Base-by-base conservation (phyloP, 2,329 filamentous ascomycete species). In the Monosporascus cannonballus region DNA sequence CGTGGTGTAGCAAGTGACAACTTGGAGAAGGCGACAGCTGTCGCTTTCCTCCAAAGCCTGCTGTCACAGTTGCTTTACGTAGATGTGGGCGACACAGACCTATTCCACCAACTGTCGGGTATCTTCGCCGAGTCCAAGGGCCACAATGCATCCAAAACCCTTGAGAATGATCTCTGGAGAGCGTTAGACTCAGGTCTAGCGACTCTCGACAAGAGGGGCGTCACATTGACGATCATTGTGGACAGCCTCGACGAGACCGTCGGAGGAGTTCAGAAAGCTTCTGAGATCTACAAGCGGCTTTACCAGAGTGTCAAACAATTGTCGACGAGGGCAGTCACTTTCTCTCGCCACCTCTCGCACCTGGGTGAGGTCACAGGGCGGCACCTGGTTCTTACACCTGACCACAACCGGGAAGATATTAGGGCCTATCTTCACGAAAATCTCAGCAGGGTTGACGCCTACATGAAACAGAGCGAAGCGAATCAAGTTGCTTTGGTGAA, bases 21-120 rank as follows among this genome's bases (percentile, higher is more conserved):
- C 2, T 59, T 61, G 1, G 60, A 62, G 4, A 64, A 67, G 8
- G 63, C 67, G 1, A 70, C 66, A 0, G 54, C 64, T 0, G 48
- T 69, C 1, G 60, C 67, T 0, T 69, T 68, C 50, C 59, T 72
- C 36, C 72, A 72, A 56, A 69, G 63, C 17, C 51, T 73, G 14
- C 62, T 72, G 3, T 69, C 62, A 47, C 70, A 73, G 47, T 64
- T 73, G 0, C 64, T 73, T 1, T 69, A 72, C 47, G 66, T 65
- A 17, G 72, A 65, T 14, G 68, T 73, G 7, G 71, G 71, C 5
- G 67, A 73, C 15, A 63, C 69, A 6, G 50, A 56, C 6, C 61
- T 73, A 0, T 72, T 68, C 45, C 61, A 68, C 27, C 64, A 66
- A 6, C 57, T 73, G 0, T 59, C 60, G 1, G 50, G 56, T 3